Base-by-base conservation (phyloP, 192 early-diverging fungal genomes). In the Backusella morwellensis region DNA sequence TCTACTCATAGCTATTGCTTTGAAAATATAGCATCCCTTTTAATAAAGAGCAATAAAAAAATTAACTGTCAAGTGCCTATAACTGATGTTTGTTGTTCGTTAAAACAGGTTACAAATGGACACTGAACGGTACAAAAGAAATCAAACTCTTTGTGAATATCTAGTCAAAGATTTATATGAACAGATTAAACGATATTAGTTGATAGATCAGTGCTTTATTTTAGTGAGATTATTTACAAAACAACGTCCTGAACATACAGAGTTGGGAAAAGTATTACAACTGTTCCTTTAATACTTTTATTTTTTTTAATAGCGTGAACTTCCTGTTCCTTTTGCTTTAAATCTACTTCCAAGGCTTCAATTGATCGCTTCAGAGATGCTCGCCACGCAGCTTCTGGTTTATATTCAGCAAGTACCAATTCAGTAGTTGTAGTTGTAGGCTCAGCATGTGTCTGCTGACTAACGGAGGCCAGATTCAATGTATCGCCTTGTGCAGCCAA, bases 261-360 rank as follows among this genome's bases (percentile, higher is more conserved):
- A 29, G 36, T 47, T 34, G 29, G 70, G 70, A 47, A 71, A 71
- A 71, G 70, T 47, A 42, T 71, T 14, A 71, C 42, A 71, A 71
- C 42, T 71, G 40, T 71, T 71, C 70, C 14, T 70, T 70, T 70
- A 70, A 70, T 70, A 70, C 19, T 41, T 41, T 70, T 19, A 70
- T 11, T 68, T 70, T 54, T 70, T 70, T 70, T 47, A 70, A 70
- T 42, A 34, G 23, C 40, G 36, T 70, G 69, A 70, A 23, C 69
- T 70, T 70, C 23, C 40, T 8, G 41, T 70, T 70, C 69, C 69
- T 70, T 70, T 68, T 68, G 66, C 1, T 68, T 68, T 35, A 32
- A 68, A 35, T 68, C 66, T 34, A 70, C 36, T 29, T 42, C 41
- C 69, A 70, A 70, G 69, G 69, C 40, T 47, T 70, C 69, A 70